Conservation (phyloP, 2,329 filamentous ascomycete species). For the Exophiala sp. region DNA sequence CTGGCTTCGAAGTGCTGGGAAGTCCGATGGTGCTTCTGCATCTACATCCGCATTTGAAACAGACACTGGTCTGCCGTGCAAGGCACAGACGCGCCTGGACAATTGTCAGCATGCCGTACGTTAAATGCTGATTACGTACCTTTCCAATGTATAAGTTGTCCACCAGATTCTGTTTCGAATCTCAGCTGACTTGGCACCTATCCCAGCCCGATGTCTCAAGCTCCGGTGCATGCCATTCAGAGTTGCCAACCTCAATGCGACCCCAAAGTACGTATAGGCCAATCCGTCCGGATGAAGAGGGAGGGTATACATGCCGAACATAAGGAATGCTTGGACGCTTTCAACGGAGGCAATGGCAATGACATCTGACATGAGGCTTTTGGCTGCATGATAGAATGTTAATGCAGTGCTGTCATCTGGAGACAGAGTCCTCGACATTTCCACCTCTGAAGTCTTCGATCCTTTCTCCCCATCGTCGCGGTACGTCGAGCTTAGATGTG, state of each 20-base stretch:
- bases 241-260: constrained; percentile 51
- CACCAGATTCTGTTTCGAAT: constrained; percentile 52
- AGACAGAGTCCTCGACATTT: constrained; percentile 1
- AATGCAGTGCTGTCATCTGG: constrained; percentile 50
- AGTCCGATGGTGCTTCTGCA: constrained; percentile 41
- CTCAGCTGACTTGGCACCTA: constrained; percentile 43
- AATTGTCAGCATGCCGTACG: not conserved
- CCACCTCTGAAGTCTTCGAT: constrained; percentile 31
- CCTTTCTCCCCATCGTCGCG: not conserved
- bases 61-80: constrained; percentile 51
- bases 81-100: constrained; percentile 41
- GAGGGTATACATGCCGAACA: constrained; percentile 51
- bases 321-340: constrained; percentile 52
- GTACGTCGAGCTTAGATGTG: constrained; percentile 36
- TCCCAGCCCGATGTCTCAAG: constrained; percentile 36
- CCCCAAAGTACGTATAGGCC: constrained; percentile 51
- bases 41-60: constrained; percentile 50
- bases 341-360: constrained; percentile 51
- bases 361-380: constrained; percentile 49
- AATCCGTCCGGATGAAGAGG: constrained; percentile 51
- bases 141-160: constrained; percentile 51
- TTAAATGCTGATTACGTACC: constrained; percentile 31
- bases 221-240: constrained; percentile 55
- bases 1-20: constrained; percentile 29
- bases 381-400: constrained; percentile 51